Evolutionary conservation across 306 rosid genomes (phyloP), one percentile per base, ranked within the genome.

Genomic region (Acacia acuminata): DNA sequence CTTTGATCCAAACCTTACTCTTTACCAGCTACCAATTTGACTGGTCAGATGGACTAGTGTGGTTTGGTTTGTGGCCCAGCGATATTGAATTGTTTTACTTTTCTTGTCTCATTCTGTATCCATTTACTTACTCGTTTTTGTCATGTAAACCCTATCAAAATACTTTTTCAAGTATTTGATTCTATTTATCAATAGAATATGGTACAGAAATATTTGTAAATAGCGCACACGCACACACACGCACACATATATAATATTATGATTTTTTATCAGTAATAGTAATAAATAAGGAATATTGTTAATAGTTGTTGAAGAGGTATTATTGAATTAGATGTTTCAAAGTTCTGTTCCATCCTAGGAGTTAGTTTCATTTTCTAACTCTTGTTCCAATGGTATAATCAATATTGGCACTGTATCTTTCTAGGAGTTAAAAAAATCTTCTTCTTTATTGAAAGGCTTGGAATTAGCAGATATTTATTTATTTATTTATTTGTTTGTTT

Each of bases 131-230:
- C 64, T 43, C 8, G 36, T 73, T 67, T 55, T 56, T 9, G 13
- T 56, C 14, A n/a, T 56, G n/a, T 56, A n/a, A n/a, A 20, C 30
- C 30, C 27, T 56, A 56, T 9, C 64, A 56, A 56, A 20, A n/a
- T 56, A n/a, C 27, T n/a, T 55, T 56, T 13, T n/a, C 10, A 8
- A 22, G 8, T 19, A 19, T 55, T 55, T 6, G 8, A 55, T 55
- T 65, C 75, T 82, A 72, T 72, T 68, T 80, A 87, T 81, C 73
- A 71, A 71, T 75, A 58, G 72, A 74, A 79, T 44, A 76, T 79
- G 71, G 67, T 60, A 45, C 74, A 47, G 36, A 11, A 44, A 56
- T 61, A 61, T 25, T 24, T 61, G 67, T 13, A 25, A 63, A 63
- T 27, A 30, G 32, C 32, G 2, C 32, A 30, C 32, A 30, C 32